Percentiles rank a stretch among this genome's conserved stretches.
Conservation (phyloP, 805 yeast species). For the Saturnispora silvae region DNA sequence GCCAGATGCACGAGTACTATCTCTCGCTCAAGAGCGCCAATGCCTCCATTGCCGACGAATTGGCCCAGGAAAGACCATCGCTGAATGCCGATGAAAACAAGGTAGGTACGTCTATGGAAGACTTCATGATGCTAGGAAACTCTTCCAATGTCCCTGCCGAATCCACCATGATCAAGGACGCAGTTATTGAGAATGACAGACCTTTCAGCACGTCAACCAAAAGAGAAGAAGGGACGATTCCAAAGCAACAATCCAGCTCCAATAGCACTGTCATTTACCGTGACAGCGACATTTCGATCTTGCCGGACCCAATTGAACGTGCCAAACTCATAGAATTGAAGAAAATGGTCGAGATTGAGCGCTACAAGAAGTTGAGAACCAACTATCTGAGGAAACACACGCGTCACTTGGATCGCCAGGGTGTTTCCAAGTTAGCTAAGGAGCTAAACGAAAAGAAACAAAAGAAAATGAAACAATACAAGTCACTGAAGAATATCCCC, state of each 20-base stretch:
- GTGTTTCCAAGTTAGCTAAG: constrained; percentile 7
- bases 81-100: not conserved
- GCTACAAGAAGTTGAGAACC: constrained; percentile 37
- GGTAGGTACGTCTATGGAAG: no score
- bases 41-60: constrained; percentile 12
- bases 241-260: not conserved
- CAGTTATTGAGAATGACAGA: not conserved
- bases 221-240: not conserved
- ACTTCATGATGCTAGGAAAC: no score
- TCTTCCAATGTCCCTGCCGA: constrained; percentile 8
- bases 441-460: constrained; percentile 1
- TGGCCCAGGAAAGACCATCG: constrained; percentile 7
- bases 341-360: constrained; percentile 32
- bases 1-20: constrained; percentile 21
- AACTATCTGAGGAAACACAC: constrained; percentile 30
- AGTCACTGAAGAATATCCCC: constrained; percentile 12
- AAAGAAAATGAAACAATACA: constrained; percentile 6
- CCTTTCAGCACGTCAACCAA: not conserved
- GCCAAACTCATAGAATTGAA: constrained; percentile 24
- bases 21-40: constrained; percentile 19
- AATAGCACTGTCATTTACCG: not conserved
- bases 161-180: constrained; percentile 11
- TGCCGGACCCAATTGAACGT: constrained; percentile 25
- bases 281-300: constrained; percentile 6
- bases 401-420: constrained; percentile 15